Percentiles rank a stretch among this genome's conserved stretches.
Evolutionary conservation across 352 stramenopile genomes (phyloP).

Genomic region (Thraustochytrium striatum): DNA sequence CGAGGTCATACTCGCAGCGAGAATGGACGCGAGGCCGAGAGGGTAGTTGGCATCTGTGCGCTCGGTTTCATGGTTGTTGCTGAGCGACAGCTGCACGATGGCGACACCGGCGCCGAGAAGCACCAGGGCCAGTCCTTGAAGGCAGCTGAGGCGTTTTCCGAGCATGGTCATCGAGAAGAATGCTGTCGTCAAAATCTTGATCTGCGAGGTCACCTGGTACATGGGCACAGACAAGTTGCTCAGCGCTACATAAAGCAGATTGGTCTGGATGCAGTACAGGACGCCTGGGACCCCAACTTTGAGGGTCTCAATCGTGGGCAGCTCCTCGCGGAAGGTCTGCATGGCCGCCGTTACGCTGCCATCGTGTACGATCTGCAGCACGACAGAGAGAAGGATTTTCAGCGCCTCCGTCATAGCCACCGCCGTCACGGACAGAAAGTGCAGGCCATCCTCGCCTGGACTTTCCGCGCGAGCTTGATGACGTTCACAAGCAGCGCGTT

Average conservation of each 20-base stretch:
- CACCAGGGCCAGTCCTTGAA: constrained; percentile 71
- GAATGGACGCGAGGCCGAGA: constrained; percentile 66
- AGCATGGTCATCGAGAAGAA: constrained; percentile 77
- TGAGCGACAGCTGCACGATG: constrained; percentile 59
- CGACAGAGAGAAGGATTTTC: constrained; percentile 68
- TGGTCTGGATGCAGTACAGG: constrained; percentile 36
- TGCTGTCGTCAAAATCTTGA: constrained; percentile 79
- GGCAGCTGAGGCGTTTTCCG: constrained; percentile 59
- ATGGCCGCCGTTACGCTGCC: background rate
- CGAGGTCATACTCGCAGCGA: constrained; percentile 66
- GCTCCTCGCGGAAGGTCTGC: background rate
- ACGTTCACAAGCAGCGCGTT: constrained; percentile 63
- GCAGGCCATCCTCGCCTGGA: constrained; percentile 47
- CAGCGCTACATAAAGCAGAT: constrained; percentile 25
- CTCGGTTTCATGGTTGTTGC: constrained; percentile 10
- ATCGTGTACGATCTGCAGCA: background rate
- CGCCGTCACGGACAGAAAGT: constrained; percentile 73
- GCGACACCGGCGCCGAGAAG: constrained; percentile 68
- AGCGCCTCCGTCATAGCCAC: constrained; percentile 67
- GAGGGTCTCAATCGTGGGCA: background rate
- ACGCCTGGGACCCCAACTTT: background rate
- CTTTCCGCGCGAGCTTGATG: constrained; percentile 57
- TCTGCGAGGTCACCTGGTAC: constrained; percentile 47
- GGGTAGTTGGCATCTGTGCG: constrained; percentile 3
- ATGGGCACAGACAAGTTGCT: background rate